Evolutionary conservation across 805 yeast species (phyloP), one percentile per base, ranked within the genome.

Genomic region (Barnettozyma botsteinii): DNA sequence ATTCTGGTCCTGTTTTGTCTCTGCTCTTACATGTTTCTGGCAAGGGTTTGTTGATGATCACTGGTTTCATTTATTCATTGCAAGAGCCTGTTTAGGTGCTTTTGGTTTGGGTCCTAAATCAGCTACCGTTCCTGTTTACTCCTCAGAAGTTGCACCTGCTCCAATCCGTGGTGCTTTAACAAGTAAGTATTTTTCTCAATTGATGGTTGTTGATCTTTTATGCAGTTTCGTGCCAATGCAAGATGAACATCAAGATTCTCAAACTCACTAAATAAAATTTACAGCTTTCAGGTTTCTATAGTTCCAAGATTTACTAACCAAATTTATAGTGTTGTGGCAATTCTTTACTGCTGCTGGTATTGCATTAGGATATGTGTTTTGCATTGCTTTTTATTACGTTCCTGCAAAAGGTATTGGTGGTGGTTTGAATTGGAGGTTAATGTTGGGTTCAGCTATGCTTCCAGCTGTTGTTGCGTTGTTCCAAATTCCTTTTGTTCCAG

Each of bases 111-210:
- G 88, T 46, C 81, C 82, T 38, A 79, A 79, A 55, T 71, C 81
- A n/a, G 80, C 85, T n/a, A 81, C 86, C 14, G 81, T 79, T 28
- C 85, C 85, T 13, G 82, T 81, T 14, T 81, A 79, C 52, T 67
- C 81, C 34, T 79, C 83, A 14, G 85, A 79, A 53, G 77, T 81
- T 57, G 65, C 79, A 11, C 84, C 85, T 8, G 72, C 74, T 31
- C 65, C 66, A 30, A 72, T 78, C 43, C 66, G 88, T 60, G 88
- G 88, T 45, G 70, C 81, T 4, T 61, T 80, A 40, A 81, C 79
- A 31, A 40, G 35, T 33, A 22, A 19, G 35, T 33, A 23, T 22
- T 20, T 13, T 4, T 18, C 12, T 11, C 15, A 9, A 6, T 11
- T 17, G 12, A 15, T 29, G 21, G 20, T 11, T 25, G 13, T 25